A percentile compares a stretch with the other conserved stretches of the same genome.
phyloP scores from a whole-genome alignment of 1,284 basidiomycete genomes.

The Spongispora temasekensis region DNA sequence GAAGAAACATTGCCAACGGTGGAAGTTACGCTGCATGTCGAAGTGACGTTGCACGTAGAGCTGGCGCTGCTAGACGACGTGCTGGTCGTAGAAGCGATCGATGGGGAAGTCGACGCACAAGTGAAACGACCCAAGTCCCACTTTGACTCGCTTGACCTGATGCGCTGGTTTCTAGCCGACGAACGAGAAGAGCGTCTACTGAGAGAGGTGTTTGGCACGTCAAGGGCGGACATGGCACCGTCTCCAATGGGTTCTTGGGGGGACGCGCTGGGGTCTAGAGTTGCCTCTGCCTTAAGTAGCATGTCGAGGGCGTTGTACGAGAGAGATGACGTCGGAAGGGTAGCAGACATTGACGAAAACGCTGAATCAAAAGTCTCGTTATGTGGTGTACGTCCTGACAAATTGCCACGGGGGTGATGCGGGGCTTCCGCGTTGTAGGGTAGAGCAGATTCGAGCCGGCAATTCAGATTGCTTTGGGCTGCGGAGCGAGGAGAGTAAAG shows the following conservation, averaged over 20 bases:
- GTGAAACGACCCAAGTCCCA: constrained; percentile 33
- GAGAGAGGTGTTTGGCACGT: constrained; percentile 26
- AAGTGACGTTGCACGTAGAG: constrained; percentile 29
- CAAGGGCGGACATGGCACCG: constrained; percentile 26
- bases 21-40: constrained; percentile 21
- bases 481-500: constrained; percentile 35
- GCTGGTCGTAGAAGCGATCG: constrained; percentile 24
- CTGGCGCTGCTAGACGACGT: constrained; percentile 24
- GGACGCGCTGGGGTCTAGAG: constrained; percentile 17
- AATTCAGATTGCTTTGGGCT: constrained; percentile 22
- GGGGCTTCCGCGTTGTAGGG: constrained; percentile 37
- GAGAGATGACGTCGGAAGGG: constrained; percentile 36
- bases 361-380: constrained; percentile 27
- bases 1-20: constrained; percentile 15
- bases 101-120: constrained; percentile 31
- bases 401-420: constrained; percentile 31
- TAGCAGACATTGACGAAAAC: constrained; percentile 21
- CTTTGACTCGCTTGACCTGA: constrained; percentile 25
- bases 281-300: constrained; percentile 34
- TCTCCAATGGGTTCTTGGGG: constrained; percentile 20
- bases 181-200: constrained; percentile 34
- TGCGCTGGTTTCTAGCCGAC: constrained; percentile 29
- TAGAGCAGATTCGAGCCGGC: constrained; percentile 19
- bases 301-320: constrained; percentile 32
- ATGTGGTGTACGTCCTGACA: constrained; percentile 23